A percentile compares a stretch with the other conserved stretches of the same genome.
phyloP scores from a whole-genome alignment of 108 stramenopile genomes.

The Pelagomonas calceolata region DNA sequence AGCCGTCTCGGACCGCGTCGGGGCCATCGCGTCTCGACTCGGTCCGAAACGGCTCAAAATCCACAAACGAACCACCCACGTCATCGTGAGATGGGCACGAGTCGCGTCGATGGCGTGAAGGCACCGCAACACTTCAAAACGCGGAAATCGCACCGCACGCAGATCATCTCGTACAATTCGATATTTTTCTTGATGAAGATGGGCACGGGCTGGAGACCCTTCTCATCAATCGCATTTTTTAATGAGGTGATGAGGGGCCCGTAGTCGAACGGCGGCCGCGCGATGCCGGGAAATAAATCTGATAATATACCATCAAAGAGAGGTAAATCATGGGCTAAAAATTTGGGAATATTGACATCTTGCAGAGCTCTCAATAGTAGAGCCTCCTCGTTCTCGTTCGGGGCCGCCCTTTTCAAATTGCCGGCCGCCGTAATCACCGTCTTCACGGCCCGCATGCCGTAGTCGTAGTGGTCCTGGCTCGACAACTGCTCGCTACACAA shows the following conservation, averaged over 20 bases:
- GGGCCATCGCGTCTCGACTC: no score
- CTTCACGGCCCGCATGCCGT: constrained; percentile 41
- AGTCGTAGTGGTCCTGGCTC: constrained; percentile 57
- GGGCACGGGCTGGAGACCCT: constrained; percentile 5
- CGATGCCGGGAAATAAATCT: constrained; percentile 49
- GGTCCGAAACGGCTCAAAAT: no score
- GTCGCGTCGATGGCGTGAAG: no score
- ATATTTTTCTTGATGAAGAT: constrained; percentile 20
- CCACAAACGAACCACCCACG: no score
- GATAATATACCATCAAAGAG: constrained; percentile 49
- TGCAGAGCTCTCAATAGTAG: constrained; percentile 44
- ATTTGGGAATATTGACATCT: constrained; percentile 55
- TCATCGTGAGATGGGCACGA: no score
- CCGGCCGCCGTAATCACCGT: constrained; percentile 29
- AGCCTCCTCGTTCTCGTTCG: constrained; percentile 37
- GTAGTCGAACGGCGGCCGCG: constrained; percentile 36
- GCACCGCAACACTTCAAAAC: no score
- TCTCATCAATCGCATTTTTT: constrained; percentile 22
- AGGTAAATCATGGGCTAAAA: constrained; percentile 45
- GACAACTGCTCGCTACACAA: constrained; percentile 54
- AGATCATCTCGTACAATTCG: constrained; percentile 52
- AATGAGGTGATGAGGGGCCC: constrained; percentile 29
- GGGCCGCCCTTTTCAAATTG: constrained; percentile 22
- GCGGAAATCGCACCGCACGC: no score
- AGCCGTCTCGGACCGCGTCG: no score